Percentiles rank a stretch among this genome's conserved stretches.
These are phyloP conservation scores for Aspergillus oerlinghausenensis DNA, from an alignment of 2,329 filamentous ascomycete genomes.

Conservation along the genomic window DNA sequence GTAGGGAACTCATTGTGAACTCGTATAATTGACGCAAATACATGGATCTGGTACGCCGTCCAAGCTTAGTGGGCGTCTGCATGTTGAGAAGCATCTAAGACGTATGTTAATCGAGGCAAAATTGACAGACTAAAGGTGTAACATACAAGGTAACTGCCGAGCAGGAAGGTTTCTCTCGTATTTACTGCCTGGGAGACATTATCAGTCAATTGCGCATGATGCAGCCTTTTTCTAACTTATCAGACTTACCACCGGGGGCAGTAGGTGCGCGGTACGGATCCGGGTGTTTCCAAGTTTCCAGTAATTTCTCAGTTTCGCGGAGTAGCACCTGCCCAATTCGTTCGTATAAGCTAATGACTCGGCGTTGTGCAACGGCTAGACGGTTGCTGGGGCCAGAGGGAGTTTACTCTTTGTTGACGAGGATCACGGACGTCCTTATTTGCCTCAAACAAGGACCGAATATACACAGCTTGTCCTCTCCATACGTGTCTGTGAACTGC, in stretches of 20 bases:
- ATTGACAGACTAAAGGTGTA: background rate
- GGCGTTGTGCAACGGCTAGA: background rate
- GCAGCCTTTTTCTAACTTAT: background rate
- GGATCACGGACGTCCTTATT: conserved; percentile 82
- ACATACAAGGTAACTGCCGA: conserved; percentile 76
- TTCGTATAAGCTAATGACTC: conserved; percentile 2
- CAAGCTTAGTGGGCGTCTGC: background rate
- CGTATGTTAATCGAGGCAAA: conserved; percentile 1
- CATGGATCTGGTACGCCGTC: conserved; percentile 19
- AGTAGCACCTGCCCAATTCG: conserved; percentile 62
- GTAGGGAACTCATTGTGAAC: background rate
- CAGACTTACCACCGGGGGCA: conserved; percentile 76
- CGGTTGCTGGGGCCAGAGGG: conserved; percentile 15
- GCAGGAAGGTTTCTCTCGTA: conserved; percentile 88
- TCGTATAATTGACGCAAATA: background rate
- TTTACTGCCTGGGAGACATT: conserved; percentile 67
- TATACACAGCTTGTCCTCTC: conserved; percentile 94
- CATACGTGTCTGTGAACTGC: conserved; percentile 86
- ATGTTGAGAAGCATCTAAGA: conserved; percentile 11
- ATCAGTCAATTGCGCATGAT: conserved; percentile 13
- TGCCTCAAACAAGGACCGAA: conserved; percentile 89
- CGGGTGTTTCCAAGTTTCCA: conserved; percentile 95
- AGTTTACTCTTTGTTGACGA: conserved; percentile 71
- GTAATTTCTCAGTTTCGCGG: conserved; percentile 78
- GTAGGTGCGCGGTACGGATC: conserved; percentile 88